A percentile compares a stretch with the other conserved stretches of the same genome.
These are phyloP conservation scores for Trichoderma sp. DNA, from an alignment of 2,329 filamentous ascomycete genomes.

Conservation along the genomic window DNA sequence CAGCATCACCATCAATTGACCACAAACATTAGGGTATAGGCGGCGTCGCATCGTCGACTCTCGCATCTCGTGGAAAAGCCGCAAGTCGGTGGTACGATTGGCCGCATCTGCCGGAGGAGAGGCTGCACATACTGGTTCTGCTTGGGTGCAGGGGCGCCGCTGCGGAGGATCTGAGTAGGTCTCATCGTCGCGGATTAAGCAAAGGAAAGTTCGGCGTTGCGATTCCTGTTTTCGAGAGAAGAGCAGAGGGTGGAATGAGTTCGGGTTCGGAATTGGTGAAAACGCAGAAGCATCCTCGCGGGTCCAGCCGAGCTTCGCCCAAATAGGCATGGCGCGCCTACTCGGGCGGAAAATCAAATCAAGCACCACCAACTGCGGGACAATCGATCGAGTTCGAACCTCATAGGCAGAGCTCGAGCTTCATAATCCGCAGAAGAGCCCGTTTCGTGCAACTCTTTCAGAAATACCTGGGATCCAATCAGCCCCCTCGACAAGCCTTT, in stretches of 20 bases:
- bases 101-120: neutral
- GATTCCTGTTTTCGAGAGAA: conserved; percentile 22
- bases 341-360: conserved; percentile 31
- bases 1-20: neutral
- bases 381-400: neutral
- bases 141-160: conserved; percentile 39
- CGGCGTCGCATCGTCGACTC: conserved; percentile 27
- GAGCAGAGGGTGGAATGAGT: conserved; percentile 20
- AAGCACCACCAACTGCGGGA: conserved; percentile 17
- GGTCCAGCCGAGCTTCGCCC: conserved; percentile 40
- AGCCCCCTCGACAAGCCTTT: neutral
- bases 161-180: conserved; percentile 44
- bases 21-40: conserved; percentile 24
- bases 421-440: conserved; percentile 9
- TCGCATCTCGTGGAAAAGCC: conserved; percentile 37
- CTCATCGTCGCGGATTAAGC: conserved; percentile 39
- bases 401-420: conserved; percentile 9
- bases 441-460: neutral
- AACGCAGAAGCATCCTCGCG: conserved; percentile 32
- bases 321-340: conserved; percentile 37
- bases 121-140: conserved; percentile 40
- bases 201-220: conserved; percentile 24
- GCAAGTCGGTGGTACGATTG: conserved; percentile 30
- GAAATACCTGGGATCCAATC: neutral
- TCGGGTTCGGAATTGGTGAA: conserved; percentile 32